Conservation (phyloP, 2,329 filamentous ascomycete genomes). For the Fusarium nelsonii region DNA sequence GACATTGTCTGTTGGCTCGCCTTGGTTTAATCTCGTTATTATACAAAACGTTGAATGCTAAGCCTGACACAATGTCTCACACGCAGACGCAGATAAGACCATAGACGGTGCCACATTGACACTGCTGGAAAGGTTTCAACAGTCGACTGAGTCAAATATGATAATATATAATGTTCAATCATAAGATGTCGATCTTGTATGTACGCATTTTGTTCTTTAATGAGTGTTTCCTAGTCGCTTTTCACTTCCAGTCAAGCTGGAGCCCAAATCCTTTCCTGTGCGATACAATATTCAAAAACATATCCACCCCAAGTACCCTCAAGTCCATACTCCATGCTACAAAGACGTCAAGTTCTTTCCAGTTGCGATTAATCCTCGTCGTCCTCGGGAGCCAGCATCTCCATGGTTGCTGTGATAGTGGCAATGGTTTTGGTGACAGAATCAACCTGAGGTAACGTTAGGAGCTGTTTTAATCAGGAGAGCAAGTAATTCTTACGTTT, state of each 20-base stretch:
- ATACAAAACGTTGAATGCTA: too few relatives aligned
- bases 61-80: not conserved
- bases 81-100: not conserved
- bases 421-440: not conserved
- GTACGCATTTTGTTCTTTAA: not conserved
- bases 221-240: not conserved
- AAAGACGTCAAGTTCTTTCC: not conserved
- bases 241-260: not conserved
- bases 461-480: not conserved
- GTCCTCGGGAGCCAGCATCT: not conserved
- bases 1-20: not conserved
- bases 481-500: not conserved
- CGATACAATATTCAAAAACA: not conserved
- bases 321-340: conserved; percentile 1
- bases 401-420: conserved; percentile 4
- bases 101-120: not conserved
- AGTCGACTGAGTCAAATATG: not conserved
- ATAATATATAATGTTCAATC: not conserved
- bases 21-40: too few relatives aligned
- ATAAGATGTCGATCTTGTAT: not conserved
- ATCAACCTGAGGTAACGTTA: not conserved
- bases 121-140: not conserved
- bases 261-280: not conserved
- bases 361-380: not conserved
- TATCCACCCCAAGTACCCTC: not conserved